Evolutionary conservation across 2,329 filamentous ascomycete genomes (phyloP), one percentile per base, ranked within the genome.

Genomic region (Teratosphaeria zuluensis): DNA sequence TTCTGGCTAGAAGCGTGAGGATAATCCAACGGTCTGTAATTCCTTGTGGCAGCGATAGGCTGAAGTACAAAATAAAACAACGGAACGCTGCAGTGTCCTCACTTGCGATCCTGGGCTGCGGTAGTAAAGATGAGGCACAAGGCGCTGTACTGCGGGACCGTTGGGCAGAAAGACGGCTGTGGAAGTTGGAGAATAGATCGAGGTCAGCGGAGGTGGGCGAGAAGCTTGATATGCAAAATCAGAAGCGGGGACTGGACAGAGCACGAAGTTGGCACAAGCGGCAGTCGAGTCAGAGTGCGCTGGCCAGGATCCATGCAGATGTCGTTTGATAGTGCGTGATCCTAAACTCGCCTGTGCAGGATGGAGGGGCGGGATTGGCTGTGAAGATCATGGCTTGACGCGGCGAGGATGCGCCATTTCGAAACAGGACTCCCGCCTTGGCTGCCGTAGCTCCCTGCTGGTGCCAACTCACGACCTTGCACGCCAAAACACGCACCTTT

Each of bases 221-320:
- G 56, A 52, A 61, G 53, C 58, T 59, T 63, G 59, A 68, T 68
- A 68, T 66, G 65, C 63, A 53, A 58, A 54, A 24, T 32, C 11
- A 51, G 21, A 28, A 28, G 33, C 54, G 59, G 33, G 28, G 33
- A 51, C 30, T n/a, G 55, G 19, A 24, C 28, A 24, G 30, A 8
- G 4, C 21, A 56, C 24, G n/a, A 51, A 42, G 55, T 56, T 56
- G 55, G 42, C 55, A 56, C 16, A 16, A 14, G 30, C 32, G 32
- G 30, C 38, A 28, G 35, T 28, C 30, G 55, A 56, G 31, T 55
- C 53, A 55, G 51, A 32, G 51, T 35, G 52, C 24, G 28, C 32
- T 35, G 52, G 52, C 52, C n/a, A 24, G 52, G 52, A 53, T 53
- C 14, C 52, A 32, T 24, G 52, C 52, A 42, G 35, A 42, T 16